These are phyloP conservation scores for Salix suchowensis DNA, from an alignment of 345 rosid species.

Conservation along the genomic window DNA sequence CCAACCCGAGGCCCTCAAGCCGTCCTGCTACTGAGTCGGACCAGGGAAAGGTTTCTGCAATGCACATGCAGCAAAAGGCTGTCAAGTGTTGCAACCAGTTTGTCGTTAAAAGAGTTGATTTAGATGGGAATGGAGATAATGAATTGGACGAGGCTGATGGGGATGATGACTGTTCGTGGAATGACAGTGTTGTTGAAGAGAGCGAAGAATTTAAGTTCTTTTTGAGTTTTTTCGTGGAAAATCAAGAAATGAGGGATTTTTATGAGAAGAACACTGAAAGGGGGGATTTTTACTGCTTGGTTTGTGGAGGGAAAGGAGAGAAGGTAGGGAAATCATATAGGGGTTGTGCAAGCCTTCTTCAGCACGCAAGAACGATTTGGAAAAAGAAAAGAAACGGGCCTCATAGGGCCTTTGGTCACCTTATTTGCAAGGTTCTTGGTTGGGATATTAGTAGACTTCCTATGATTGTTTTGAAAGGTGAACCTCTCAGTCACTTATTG, in stretches of 20 bases:
- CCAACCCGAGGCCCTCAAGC: conserved; percentile 7
- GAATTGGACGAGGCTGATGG: conserved; percentile 17
- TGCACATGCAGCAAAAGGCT: conserved; percentile 21
- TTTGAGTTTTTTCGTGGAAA: conserved; percentile 40
- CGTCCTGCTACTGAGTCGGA: conserved; percentile 25
- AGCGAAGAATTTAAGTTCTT: conserved; percentile 43
- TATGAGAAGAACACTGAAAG: conserved; percentile 45
- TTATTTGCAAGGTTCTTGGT: conserved; percentile 69
- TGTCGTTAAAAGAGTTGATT: conserved; percentile 9
- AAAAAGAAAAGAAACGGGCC: conserved; percentile 49
- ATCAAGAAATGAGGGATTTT: conserved; percentile 48
- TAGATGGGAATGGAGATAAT: not conserved
- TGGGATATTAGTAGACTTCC: conserved; percentile 59
- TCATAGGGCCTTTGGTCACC: conserved; percentile 67
- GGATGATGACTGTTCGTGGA: conserved; percentile 16
- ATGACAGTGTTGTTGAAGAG: conserved; percentile 23
- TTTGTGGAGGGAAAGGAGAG: conserved; percentile 51
- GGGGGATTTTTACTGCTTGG: conserved; percentile 64
- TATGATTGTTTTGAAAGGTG: conserved; percentile 28
- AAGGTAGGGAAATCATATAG: conserved; percentile 45
- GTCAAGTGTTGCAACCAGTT: conserved; percentile 3
- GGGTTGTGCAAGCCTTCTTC: conserved; percentile 61
- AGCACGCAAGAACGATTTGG: conserved; percentile 45
- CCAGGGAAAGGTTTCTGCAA: conserved; percentile 24
- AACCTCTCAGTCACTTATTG: conserved; percentile 29